Evolutionary conservation across 2,329 filamentous ascomycete species (phyloP).

Genomic region (Calonectria hongkongensis): DNA sequence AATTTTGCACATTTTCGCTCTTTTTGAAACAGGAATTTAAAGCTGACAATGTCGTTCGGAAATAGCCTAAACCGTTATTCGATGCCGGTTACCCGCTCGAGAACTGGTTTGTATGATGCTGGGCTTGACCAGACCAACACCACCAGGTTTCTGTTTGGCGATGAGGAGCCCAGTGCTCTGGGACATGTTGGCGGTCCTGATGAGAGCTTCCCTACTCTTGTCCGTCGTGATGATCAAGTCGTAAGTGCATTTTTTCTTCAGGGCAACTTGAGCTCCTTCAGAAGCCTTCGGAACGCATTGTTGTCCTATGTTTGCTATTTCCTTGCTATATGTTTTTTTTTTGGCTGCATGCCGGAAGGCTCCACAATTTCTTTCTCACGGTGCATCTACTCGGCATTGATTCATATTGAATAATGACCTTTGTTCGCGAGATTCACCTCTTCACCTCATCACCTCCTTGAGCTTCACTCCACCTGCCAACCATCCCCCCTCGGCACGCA

Average conservation of each 20-base stretch:
- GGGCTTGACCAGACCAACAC: conserved; percentile 89
- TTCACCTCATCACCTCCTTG: conserved; percentile 32
- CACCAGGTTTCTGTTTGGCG: conserved; percentile 89
- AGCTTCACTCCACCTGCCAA: conserved; percentile 29
- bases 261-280: background rate
- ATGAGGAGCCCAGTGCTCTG: conserved; percentile 78
- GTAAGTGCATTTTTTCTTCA: conserved; percentile 63
- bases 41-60: conserved; percentile 50
- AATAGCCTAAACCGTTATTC: conserved; percentile 90
- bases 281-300: conserved; percentile 28
- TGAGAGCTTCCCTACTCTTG: conserved; percentile 90
- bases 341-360: conserved; percentile 40
- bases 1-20: conserved; percentile 1
- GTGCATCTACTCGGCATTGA: conserved; percentile 44
- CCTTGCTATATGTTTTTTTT: conserved; percentile 26
- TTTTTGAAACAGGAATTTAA: conserved; percentile 1
- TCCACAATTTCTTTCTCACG: conserved; percentile 48
- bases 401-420: conserved; percentile 30
- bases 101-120: conserved; percentile 80
- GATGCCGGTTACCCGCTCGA: conserved; percentile 88
- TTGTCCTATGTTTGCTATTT: conserved; percentile 34
- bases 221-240: conserved; percentile 77
- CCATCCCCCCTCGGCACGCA: conserved; percentile 7
- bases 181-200: conserved; percentile 77
- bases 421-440: conserved; percentile 32